Evolutionary conservation across 495 filamentous ascomycete species (phyloP), one percentile per base, ranked within the genome.

Genomic region (Cercophora sp.): DNA sequence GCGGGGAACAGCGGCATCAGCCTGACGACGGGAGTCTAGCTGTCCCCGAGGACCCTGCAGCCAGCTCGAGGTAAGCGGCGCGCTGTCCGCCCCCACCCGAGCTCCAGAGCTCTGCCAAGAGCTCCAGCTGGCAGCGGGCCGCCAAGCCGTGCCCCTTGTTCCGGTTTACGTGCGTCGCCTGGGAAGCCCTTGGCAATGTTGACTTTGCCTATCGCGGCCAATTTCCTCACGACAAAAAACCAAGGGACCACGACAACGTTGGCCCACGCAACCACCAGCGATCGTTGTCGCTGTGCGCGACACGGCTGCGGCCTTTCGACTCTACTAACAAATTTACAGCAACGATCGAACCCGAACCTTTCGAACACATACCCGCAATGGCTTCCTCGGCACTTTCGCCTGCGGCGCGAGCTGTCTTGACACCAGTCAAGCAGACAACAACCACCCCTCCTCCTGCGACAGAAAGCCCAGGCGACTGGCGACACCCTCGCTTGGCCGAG

Each of bases 401-500:
- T 8, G 25, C 49, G 45, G 57, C 64, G 41, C 54, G 22, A 39
- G 52, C 22, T 39, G 43, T 41, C 8, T 65, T 73, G 25, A 82
- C 78, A 1, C 79, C 74, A 4, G 61, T 63, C 49, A 76, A 72
- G 24, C 65, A 69, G 48, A 61, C 56, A 42, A 29, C 70, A 10
- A 37, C 67, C 16, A 34, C 69, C 6, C 51, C 62, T 9, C 56
- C 71, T 8, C 67, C 77, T n/a, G 57, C 62, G 16, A 57, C 61
- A 10, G 73, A 72, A 8, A 76, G 72, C 51, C 75, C 89, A 11
- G 91, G 91, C 43, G 88, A 85, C 69, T 96, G 91, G 91, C 79
- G 81, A 54, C 91, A 96, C 68, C 91, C 91, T 4, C 80, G 82
- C 24, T 71, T 95, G 42, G 73, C 85, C 55, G 89, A 94, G 65